Conservation (phyloP, 139 green algal genomes). For the Chlorella sorokiniana region DNA sequence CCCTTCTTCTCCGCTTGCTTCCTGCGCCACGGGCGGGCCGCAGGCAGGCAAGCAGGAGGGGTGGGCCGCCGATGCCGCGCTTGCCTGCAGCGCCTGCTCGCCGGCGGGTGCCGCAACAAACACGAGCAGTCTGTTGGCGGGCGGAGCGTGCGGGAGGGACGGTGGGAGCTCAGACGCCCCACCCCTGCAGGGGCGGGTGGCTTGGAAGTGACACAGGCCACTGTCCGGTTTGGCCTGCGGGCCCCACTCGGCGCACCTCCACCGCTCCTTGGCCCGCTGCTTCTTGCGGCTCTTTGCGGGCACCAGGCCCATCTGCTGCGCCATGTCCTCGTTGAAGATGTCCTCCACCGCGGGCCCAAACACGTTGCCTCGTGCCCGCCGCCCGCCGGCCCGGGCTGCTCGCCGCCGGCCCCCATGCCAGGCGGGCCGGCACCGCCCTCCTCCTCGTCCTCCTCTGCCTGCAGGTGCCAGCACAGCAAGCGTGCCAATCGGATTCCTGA, state of each 20-base stretch:
- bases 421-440: slow-evolving; percentile 1
- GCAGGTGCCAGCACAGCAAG: no score
- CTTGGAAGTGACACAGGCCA: no score
- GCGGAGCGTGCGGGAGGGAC: no score
- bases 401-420: not conserved
- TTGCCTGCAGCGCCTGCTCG: no score
- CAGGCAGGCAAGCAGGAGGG: not conserved
- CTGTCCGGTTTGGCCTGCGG: no score
- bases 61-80: no score
- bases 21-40: not conserved
- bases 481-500: no score
- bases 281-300: slow-evolving; percentile 21
- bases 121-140: no score
- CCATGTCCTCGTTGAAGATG: slow-evolving; percentile 64
- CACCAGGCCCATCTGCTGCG: slow-evolving; percentile 56
- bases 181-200: no score
- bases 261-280: not conserved
- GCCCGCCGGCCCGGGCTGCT: not conserved
- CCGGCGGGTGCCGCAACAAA: no score
- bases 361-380: not conserved
- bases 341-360: slow-evolving; percentile 61
- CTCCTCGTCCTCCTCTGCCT: not conserved
- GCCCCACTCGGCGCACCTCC: slow-evolving; percentile 17
- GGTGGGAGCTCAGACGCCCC: no score
- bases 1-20: slow-evolving; percentile 3